A percentile compares a stretch with the other conserved stretches of the same genome.
phyloP scores from a whole-genome alignment of 352 stramenopile species.

The Globisporangium emineosum region DNA sequence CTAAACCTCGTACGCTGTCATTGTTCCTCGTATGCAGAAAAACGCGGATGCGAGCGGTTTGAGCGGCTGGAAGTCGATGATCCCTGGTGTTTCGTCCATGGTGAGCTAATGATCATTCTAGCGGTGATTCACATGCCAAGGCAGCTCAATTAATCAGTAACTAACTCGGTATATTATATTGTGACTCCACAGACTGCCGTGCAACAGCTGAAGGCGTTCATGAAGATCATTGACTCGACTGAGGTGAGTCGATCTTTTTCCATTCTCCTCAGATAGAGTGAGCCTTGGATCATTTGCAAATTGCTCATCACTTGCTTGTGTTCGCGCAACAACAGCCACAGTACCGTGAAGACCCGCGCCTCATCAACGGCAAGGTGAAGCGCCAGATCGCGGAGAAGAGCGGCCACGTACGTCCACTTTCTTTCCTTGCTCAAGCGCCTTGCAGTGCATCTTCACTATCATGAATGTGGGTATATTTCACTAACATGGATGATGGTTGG shows the following conservation, averaged over 20 bases:
- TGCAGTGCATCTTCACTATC: neutral
- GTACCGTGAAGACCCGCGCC: conserved; percentile 59
- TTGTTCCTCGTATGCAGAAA: conserved; percentile 43
- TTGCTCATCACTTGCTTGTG: neutral
- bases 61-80: conserved; percentile 78
- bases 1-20: too few species aligned
- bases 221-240: conserved; percentile 74
- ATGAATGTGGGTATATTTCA: neutral
- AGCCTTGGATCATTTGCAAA: neutral
- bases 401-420: conserved; percentile 47
- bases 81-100: conserved; percentile 76
- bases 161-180: too few species aligned
- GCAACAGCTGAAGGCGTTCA: conserved; percentile 82
- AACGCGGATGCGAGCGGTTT: conserved; percentile 66
- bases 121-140: neutral
- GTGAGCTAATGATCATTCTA: conserved; percentile 22
- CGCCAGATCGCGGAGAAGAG: conserved; percentile 78
- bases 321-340: conserved; percentile 36
- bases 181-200: conserved; percentile 55
- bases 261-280: neutral
- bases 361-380: conserved; percentile 86
- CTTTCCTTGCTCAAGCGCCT: neutral
- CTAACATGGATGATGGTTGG: neutral
- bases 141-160: too few species aligned
- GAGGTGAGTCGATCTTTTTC: conserved; percentile 35